A percentile compares a stretch with the other conserved stretches of the same genome.
Evolutionary conservation across 169 alveolate genomes (phyloP).

Genomic region (Plasmodium falciparum): DNA sequence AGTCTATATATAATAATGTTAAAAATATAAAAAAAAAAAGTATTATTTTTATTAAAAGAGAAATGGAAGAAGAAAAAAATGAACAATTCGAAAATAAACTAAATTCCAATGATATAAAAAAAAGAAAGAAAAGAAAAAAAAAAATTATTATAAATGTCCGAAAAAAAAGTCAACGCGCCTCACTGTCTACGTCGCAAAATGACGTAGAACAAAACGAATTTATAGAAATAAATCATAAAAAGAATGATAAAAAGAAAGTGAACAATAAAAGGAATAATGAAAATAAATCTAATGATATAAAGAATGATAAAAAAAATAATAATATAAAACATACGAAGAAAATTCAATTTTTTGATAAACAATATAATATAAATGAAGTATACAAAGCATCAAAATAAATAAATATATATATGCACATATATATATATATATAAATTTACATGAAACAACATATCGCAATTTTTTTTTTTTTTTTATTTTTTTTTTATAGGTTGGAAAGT

Average conservation of each 20-base stretch:
- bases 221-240: background rate
- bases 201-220: background rate
- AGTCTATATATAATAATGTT: background rate
- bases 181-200: too few relatives aligned
- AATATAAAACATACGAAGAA: slow-evolving; percentile 5
- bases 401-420: background rate
- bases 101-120: slow-evolving; percentile 3
- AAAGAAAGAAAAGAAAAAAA: slow-evolving; percentile 57
- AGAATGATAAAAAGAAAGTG: background rate
- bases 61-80: slow-evolving; percentile 27
- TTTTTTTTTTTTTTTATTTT: background rate
- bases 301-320: slow-evolving; percentile 2
- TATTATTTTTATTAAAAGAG: background rate
- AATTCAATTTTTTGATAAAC: slow-evolving; percentile 31
- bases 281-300: slow-evolving; percentile 6
- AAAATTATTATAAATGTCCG: slow-evolving; percentile 48
- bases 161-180: slow-evolving; percentile 13
- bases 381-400: background rate
- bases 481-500: slow-evolving; percentile 10
- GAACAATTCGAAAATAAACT: slow-evolving; percentile 14
- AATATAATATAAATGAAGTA: slow-evolving; percentile 32
- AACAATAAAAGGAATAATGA: slow-evolving; percentile 4
- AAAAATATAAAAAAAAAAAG: background rate
- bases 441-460: background rate
- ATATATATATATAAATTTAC: background rate